Evolutionary conservation across 495 filamentous ascomycete species (phyloP), one percentile per base, ranked within the genome.

Genomic region (Patellaria atrata): DNA sequence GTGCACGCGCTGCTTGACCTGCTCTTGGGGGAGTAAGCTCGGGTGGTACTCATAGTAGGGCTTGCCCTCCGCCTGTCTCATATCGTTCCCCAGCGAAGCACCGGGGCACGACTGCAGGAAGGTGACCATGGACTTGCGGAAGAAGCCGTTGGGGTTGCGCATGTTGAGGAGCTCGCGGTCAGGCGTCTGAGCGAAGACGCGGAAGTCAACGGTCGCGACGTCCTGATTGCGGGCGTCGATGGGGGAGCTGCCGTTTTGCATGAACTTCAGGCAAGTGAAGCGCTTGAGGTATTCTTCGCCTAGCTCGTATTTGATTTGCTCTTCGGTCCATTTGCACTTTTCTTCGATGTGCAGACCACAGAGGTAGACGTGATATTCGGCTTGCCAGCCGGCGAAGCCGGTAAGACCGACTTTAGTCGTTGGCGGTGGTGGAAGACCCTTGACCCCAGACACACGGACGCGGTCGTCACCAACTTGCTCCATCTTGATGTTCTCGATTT

Each of bases 131-230:
- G 36, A 43, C 37, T 39, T 47, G 4, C 48, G 46, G 35, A 50
- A 50, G 47, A 53, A 53, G 31, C 47, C 54, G 32, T 43, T 38
- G 30, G 49, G 45, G 24, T 45, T 51, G 22, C 47, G 35, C 19
- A 48, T 50, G 17, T 33, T 43, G 1, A 51, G 37, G 7, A 45
- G 31, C 30, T 53, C 48, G 1, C 35, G 33, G 23, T 51, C 48
- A 8, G 27, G 42, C 15, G 44, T 38, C 34, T 61, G 54, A 0
- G 48, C 56, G 36, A 61, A 55, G 22, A 54, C 28, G 1, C 56
- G 47, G 29, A 59, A 51, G 39, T 58, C 54, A n/a, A 60, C 52
- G n/a, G 54, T 60, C 8, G 54, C 49, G 16, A 43, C 35, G 28
- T 60, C 40, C 37, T 59, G 50, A 36, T 55, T 50, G 17, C 34